A percentile compares a stretch with the other conserved stretches of the same genome.
phyloP scores from a whole-genome alignment of 2,329 filamentous ascomycete species.

The Chrysoporthe austroafricana region DNA sequence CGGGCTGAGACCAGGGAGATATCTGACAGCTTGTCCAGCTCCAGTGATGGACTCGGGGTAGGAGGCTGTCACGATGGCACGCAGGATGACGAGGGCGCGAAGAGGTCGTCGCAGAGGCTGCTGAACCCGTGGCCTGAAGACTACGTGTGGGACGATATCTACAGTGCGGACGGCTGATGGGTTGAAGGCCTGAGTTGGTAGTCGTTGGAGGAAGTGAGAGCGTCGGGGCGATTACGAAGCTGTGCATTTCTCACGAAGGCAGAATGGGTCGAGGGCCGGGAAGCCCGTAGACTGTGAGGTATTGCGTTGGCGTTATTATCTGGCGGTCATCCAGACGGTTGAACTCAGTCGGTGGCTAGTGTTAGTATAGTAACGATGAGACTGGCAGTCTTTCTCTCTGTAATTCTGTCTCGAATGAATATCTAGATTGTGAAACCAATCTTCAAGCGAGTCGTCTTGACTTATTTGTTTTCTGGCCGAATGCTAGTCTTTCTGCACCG shows the following conservation, averaged over 20 bases:
- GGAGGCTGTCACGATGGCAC: not conserved
- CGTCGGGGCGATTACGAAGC: too few species aligned
- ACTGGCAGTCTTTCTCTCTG: too few species aligned
- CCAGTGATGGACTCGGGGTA: not conserved
- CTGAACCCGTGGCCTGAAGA: not conserved
- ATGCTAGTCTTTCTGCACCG: too few species aligned
- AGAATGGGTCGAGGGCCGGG: too few species aligned
- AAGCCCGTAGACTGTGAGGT: not conserved
- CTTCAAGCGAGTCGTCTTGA: too few species aligned
- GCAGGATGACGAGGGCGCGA: not conserved
- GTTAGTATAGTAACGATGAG: too few species aligned
- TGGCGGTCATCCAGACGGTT: not conserved
- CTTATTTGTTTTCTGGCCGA: too few species aligned
- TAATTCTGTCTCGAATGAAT: too few species aligned
- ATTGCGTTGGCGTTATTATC: not conserved
- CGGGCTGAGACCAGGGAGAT: not conserved
- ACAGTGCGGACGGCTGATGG: not conserved
- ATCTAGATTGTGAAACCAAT: too few species aligned
- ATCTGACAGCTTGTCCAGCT: not conserved
- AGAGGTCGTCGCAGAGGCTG: not conserved
- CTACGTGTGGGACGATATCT: slow-evolving; percentile 6
- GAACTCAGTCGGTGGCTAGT: not conserved
- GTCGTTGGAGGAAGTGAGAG: not conserved
- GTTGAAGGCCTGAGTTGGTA: not conserved
- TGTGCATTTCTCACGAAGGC: too few species aligned